Evolutionary conservation across 2,329 filamentous ascomycete genomes (phyloP).

Genomic region (Geosmithia putterillii): DNA sequence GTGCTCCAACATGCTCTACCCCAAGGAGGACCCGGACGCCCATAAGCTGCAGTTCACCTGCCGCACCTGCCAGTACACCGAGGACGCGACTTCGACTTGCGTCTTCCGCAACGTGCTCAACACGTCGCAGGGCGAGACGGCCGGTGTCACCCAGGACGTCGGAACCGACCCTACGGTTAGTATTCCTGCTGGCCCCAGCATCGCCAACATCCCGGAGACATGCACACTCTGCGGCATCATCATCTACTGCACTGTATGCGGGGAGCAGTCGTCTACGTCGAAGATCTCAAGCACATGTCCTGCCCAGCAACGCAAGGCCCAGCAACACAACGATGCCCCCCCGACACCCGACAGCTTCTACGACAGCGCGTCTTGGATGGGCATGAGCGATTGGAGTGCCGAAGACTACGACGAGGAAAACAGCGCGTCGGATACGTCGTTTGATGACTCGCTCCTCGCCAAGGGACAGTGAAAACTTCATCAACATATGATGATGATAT

Average conservation of each 20-base stretch:
- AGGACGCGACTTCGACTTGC: conserved; percentile 76
- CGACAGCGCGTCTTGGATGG: background rate
- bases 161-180: conserved; percentile 97
- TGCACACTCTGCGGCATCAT: conserved; percentile 34
- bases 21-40: conserved; percentile 78
- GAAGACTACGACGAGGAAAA: background rate
- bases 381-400: background rate
- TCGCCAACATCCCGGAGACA: too few relatives aligned
- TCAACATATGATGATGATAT: too few relatives aligned
- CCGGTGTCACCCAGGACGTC: conserved; percentile 94
- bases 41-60: conserved; percentile 90
- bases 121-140: conserved; percentile 85
- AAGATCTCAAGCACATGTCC: too few relatives aligned
- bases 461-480: conserved; percentile 8
- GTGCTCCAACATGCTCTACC: conserved; percentile 97
- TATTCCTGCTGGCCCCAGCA: conserved; percentile 25
- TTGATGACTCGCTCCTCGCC: background rate
- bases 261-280: too few relatives aligned
- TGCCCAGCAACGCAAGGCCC: background rate
- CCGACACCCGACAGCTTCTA: background rate
- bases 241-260: conserved; percentile 29
- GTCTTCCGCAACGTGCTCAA: conserved; percentile 93
- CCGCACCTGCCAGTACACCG: conserved; percentile 86
- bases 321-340: background rate
- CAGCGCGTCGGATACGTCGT: background rate